Evolutionary conservation across 805 yeast genomes (phyloP), one percentile per base, ranked within the genome.

Genomic region (Yamadazyma philogaea): DNA sequence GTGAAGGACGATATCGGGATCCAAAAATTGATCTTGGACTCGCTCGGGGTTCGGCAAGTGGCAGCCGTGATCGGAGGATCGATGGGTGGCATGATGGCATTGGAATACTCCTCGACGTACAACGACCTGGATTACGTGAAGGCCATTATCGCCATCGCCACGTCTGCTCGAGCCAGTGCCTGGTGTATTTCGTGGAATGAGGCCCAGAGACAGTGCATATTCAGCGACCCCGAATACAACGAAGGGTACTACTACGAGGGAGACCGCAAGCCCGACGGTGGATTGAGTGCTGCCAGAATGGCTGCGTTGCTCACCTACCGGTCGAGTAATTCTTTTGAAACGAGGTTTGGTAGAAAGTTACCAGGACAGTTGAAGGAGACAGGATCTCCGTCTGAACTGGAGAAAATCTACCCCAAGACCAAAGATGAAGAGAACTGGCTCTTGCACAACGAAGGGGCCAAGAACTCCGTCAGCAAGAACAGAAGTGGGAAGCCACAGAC

Each of bases 111-210:
- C 3, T 57, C 71, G 1, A 64, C 66, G 2, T 87, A 77, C 59
- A 82, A 79, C 42, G 84, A 84, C 3, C 60, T 70, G 1, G 75
- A 72, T 2, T 93, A 78, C 57, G 95, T 93, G 26, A 75, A 75
- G 45, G 70, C 77, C 32, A 70, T 86, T 17, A 82, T 91, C 11
- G 91, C 96, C 0, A 66, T 91, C 41, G 99, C 99, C 1, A 91
- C 98, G 0, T 81, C 95, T 19, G 96, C 98, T 0, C 74, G 95
- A 56, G 95, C 90, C 34, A 84, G 95, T 2, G 99, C 99, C 0
- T 93, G 99, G 99, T 93, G 98, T 52, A 93, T 93, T 31, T 87
- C 96, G 3, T 93, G 99, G 99, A 91, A 95, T 42, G 99, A 93
- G 59, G 95, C 99, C 1, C 99, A 93, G 65, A 77, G 99, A 54